Evolutionary conservation across 1,284 basidiomycete genomes (phyloP), one percentile per base, ranked within the genome.

Genomic region (Ceratobasidium sp.): DNA sequence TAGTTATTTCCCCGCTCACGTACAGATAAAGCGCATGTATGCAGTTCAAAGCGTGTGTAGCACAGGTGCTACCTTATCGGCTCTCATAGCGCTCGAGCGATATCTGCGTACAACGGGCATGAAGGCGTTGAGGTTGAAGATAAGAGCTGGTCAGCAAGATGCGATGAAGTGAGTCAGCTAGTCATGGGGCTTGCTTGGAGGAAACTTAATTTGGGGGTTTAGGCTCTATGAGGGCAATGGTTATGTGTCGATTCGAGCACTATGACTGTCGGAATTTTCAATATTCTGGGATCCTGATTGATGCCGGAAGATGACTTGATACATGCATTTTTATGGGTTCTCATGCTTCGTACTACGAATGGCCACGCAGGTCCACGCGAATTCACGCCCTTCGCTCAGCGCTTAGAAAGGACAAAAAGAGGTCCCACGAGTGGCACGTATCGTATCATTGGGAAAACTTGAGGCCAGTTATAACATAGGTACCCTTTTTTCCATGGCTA

Each of bases 11-110:
- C 49, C 52, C 47, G 62, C 18, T 49, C 23, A 21, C 50, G n/a
- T 23, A 7, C 13, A 57, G 52, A 47, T 70, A 32, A 70, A 70
- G 49, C 54, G 67, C 18, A 70, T 70, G 67, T 70, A 70, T 59
- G 67, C 67, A 28, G 26, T 70, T 32, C 67, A 23, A 16, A 58
- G 28, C 28, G 67, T 59, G 2, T 54, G 54, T 13, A 43, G 67
- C n/a, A 57, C 67, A 13, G 67, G 67, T 6, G 67, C 67, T 14
- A 41, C 67, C 18, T 54, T 58, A 11, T 30, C 54, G 1, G 32
- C 58, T 18, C 54, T 70, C 21, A 21, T 59, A 9, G 52, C 67
- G 7, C 67, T 70, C 16, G 67, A 70, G 30, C 26, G 18, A 9
- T 59, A 70, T 59, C 54, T 54, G n/a, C 54, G 43, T 46, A 14